Percentiles rank a stretch among this genome's conserved stretches.
Conservation (phyloP, 106 monocot genomes). For the Chionographis japonica region DNA sequence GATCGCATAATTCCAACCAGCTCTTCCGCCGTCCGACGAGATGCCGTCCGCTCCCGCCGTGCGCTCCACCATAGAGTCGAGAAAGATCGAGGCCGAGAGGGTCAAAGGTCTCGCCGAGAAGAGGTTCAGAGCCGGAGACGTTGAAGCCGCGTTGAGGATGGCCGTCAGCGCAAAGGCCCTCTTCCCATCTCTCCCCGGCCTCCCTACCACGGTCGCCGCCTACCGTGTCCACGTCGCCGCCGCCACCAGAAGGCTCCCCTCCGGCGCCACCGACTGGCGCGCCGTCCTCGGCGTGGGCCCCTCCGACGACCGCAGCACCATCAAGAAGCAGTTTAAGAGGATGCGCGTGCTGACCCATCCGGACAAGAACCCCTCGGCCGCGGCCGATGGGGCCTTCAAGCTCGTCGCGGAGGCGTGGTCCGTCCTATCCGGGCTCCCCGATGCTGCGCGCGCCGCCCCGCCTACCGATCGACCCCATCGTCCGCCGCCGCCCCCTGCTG, state of each 20-base stretch:
- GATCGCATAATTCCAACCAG: too few species aligned
- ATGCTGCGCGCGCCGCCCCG: too few species aligned
- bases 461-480: too few species aligned
- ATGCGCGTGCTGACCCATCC: conserved; percentile 3
- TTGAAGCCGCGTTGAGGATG: neutral
- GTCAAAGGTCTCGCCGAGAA: neutral
- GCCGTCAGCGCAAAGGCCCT: conserved; percentile 7
- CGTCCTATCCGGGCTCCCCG: too few species aligned
- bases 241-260: neutral
- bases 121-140: neutral
- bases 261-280: conserved; percentile 1
- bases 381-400: conserved; percentile 1
- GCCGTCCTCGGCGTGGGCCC: neutral
- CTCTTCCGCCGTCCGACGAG: too few species aligned
- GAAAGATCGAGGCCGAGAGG: neutral
- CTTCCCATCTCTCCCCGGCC: conserved; percentile 7
- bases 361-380: conserved; percentile 4
- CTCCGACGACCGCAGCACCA: neutral
- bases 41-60: too few species aligned
- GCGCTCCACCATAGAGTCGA: too few species aligned
- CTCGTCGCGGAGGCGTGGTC: conserved; percentile 2
- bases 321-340: neutral
- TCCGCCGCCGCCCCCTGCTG: too few species aligned
- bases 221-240: conserved; percentile 12
- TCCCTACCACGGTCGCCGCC: conserved; percentile 4